These are phyloP conservation scores for Pezicula radicicola DNA, from an alignment of 2,329 filamentous ascomycete species.

Conservation along the genomic window DNA sequence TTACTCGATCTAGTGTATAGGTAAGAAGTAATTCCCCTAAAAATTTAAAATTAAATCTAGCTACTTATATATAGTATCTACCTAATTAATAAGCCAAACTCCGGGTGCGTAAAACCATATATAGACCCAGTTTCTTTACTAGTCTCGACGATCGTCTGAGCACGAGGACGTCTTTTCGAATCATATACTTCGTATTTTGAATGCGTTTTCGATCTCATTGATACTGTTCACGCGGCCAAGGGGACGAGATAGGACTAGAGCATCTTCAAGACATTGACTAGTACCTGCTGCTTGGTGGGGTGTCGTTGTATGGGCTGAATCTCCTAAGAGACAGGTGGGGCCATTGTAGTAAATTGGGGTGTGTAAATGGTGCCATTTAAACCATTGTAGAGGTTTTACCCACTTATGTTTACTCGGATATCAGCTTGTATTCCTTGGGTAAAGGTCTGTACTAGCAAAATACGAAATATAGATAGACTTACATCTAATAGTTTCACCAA, in stretches of 20 bases:
- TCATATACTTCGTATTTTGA: constrained; percentile 44
- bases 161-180: constrained; percentile 31
- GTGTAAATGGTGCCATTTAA: neutral
- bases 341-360: constrained; percentile 31
- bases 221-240: constrained; percentile 33
- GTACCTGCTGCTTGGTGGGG: constrained; percentile 55
- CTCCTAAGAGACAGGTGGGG: constrained; percentile 47
- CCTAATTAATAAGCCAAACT: no score
- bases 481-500: no score
- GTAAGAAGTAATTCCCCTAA: no score
- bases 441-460: no score
- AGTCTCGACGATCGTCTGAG: constrained; percentile 13
- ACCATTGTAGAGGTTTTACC: neutral
- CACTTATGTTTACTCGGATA: neutral
- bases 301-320: constrained; percentile 58
- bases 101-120: constrained; percentile 38
- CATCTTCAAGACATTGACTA: constrained; percentile 51
- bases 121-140: constrained; percentile 9
- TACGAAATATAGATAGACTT: no score
- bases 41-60: no score
- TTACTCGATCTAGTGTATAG: no score
- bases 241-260: constrained; percentile 35
- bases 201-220: constrained; percentile 34
- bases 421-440: neutral
- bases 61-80: no score